A percentile compares a stretch with the other conserved stretches of the same genome.
phyloP scores from a whole-genome alignment of 176 grass and related monocot genomes.

The Calamus simplicifolius region DNA sequence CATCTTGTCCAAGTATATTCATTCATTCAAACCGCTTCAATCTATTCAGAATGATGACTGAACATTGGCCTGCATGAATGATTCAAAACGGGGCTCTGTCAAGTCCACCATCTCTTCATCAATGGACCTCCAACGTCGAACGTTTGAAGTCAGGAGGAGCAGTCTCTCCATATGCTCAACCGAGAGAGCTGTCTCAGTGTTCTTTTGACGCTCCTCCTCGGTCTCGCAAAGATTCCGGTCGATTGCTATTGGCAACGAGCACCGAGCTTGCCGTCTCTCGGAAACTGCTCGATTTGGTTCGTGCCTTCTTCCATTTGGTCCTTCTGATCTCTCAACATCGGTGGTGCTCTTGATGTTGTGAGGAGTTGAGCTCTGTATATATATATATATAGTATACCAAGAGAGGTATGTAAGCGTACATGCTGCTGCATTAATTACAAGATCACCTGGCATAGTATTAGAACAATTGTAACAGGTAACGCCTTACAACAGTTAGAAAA shows the following conservation, averaged over 20 bases:
- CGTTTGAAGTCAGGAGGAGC: conserved; percentile 30
- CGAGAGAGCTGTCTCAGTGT: conserved; percentile 16
- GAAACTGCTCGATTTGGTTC: background rate
- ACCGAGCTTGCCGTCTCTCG: conserved; percentile 8
- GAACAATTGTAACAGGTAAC: too few relatives aligned
- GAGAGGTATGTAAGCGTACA: background rate
- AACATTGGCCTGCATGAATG: conserved; percentile 42
- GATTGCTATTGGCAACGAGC: background rate
- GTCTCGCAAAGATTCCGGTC: conserved; percentile 10
- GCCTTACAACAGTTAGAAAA: too few relatives aligned
- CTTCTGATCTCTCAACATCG: conserved; percentile 25
- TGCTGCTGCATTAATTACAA: background rate
- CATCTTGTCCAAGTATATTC: too few relatives aligned
- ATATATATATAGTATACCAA: too few relatives aligned
- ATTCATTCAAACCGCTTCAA: too few relatives aligned
- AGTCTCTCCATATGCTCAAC: conserved; percentile 33
- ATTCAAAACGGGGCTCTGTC: conserved; percentile 70
- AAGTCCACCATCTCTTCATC: conserved; percentile 68
- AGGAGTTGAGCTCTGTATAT: conserved; percentile 20
- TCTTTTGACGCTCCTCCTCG: background rate
- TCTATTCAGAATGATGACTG: background rate
- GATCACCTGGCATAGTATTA: too few relatives aligned
- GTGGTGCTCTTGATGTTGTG: background rate
- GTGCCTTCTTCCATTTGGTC: conserved; percentile 17
- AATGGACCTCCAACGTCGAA: conserved; percentile 25